phyloP scores from a whole-genome alignment of 306 rosid species.

The Chamaecrista fasciculata region DNA sequence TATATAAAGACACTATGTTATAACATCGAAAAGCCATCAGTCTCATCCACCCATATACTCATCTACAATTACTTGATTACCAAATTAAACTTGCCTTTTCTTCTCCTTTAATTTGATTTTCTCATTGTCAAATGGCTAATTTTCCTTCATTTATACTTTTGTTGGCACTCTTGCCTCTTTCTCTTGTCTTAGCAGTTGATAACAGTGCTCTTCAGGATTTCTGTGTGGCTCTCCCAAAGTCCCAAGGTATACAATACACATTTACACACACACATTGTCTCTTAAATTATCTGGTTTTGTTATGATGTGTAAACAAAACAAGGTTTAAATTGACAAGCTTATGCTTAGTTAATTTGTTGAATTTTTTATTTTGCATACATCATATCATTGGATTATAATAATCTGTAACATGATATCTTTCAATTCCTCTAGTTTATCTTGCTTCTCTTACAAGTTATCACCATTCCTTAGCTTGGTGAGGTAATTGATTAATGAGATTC shows the following conservation, averaged over 20 bases:
- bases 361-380: too few species aligned
- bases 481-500: neutral
- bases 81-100: neutral
- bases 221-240: slow-evolving; percentile 38
- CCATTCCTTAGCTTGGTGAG: too few species aligned
- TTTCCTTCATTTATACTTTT: slow-evolving; percentile 1
- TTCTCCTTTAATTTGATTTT: neutral
- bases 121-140: slow-evolving; percentile 40
- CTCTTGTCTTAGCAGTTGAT: slow-evolving; percentile 26
- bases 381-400: too few species aligned
- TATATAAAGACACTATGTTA: slow-evolving; percentile 28
- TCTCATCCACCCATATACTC: neutral
- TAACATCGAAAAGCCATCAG: neutral
- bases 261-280: too few species aligned
- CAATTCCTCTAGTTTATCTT: too few species aligned
- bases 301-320: too few species aligned
- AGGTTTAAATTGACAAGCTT: too few species aligned
- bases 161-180: slow-evolving; percentile 28
- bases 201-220: slow-evolving; percentile 38
- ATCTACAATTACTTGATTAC: neutral
- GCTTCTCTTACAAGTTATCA: too few species aligned
- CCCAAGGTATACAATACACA: too few species aligned
- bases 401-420: too few species aligned
- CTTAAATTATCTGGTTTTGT: too few species aligned
- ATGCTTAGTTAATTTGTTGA: too few species aligned